Base-by-base conservation (phyloP, 805 yeast species). In the Cyberlindnera amylophila region DNA sequence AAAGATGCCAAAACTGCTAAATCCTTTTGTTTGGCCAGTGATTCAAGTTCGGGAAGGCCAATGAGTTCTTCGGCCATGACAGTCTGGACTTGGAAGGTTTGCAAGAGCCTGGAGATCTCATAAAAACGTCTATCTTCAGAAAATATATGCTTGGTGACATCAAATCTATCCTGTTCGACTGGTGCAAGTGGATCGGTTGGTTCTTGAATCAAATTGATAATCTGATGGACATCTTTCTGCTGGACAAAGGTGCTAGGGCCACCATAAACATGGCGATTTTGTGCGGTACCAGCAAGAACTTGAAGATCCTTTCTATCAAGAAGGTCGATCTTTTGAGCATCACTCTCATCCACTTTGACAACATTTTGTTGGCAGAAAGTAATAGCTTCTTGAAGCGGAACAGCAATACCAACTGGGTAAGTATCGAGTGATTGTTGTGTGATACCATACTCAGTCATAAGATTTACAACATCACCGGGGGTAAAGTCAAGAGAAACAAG, bases 71-170 rank as follows among this genome's bases (percentile, higher is more conserved):
- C 51, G 2, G 47, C 46, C 4, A 69, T 62, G 2, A 75, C 79
- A 0, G 74, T 64, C 54, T 86, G 95, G 8, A 75, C 70, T 45
- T 75, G 75, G 0, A 88, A 81, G 5, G 86, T 79, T 55, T 84
- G 90, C 28, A 91, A 60, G 14, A 89, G 61, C 26, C 77, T 74
- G 0, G 90, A 76, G 11, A 85, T 82, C 53, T 90, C 96, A 52
- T 76, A 79, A 56, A 83, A 85, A 36, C 97, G 67, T 35, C 95
- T 66, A 59, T 91, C 98, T 33, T 76, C 73, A 13, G 81, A 78
- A 57, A 88, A 91, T 0, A 90, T 79, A 11, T 84, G 62, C 47
- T 76, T 78, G 1, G 91, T 80, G n/a, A 85, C 72, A 26, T 74
- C 74, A 34, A 81, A 72, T 36, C 83, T 66, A 43, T 82, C 90